Base-by-base conservation (phyloP, 805 yeast species). In the Zygosaccharomyces siamensis region DNA sequence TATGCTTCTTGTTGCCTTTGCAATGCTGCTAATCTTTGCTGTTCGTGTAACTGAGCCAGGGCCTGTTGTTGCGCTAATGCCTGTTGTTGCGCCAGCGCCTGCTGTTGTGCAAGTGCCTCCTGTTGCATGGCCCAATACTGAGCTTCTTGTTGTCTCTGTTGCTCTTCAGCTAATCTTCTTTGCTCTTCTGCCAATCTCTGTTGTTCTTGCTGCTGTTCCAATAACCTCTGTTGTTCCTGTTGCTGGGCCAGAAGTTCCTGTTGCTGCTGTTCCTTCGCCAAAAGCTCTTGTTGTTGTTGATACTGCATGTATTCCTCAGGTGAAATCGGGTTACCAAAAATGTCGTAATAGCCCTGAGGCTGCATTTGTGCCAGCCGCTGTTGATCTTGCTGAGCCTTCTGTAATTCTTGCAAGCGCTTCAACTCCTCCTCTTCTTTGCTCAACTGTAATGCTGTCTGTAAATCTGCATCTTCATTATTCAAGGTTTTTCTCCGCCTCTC, bases 401-500 rank as follows among this genome's bases (percentile, higher is more conserved):
- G 64, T 31, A 60, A 33, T 18, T 59, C 62, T 31, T 61, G 61
- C 37, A 61, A 45, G 31, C 57, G 58, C 42, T 55, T 57, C 47
- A 61, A 46, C 44, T 61, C 63, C 31, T 59, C 63, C 43, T 60
- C 64, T 39, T 60, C 64, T 41, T 60, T 55, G 27, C 62, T 59
- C 42, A 58, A 46, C 37, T 61, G 60, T 47, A 60, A 47, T 2
- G 64, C 63, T 18, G 62, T 53, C 35, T 58, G 56, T 39, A 61
- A 37, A 38, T 62, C 66, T 18, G 57, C 60, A 31, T 60, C 61
- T 31, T 56, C 55, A 24, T 51, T 52, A 28, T 39, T 44, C 41
- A 53, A 30, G 20, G 52, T 62, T 39, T 71, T 70, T 55, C 81
- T 72, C 54, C 82, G 74, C 48, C 75, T 75, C 52, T 80, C 85